Evolutionary conservation across 2,329 filamentous ascomycete species (phyloP).

Genomic region (Colletotrichum scovillei): DNA sequence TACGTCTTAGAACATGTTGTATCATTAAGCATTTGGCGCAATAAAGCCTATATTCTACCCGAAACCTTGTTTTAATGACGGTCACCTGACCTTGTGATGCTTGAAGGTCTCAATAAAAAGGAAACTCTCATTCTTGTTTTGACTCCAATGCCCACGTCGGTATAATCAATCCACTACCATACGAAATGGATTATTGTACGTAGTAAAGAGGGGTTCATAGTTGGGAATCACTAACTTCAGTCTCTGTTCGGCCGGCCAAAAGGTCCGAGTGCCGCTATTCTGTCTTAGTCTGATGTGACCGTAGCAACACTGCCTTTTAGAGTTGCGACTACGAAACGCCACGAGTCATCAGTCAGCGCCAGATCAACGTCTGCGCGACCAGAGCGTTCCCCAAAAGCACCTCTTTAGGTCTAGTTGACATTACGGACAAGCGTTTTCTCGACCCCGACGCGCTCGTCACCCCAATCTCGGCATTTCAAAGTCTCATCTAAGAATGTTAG

Average conservation of each 20-base stretch:
- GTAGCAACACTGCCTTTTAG: not conserved
- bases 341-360: conserved; percentile 3
- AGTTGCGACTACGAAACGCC: conserved; percentile 18
- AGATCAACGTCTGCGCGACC: not conserved
- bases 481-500: not conserved
- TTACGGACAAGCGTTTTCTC: not conserved
- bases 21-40: not conserved
- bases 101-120: not conserved
- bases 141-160: too few relatives aligned
- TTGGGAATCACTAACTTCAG: not conserved
- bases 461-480: not conserved
- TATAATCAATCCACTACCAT: too few relatives aligned
- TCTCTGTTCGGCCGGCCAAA: not conserved
- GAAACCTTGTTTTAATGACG: not conserved
- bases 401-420: not conserved
- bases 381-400: not conserved
- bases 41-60: not conserved
- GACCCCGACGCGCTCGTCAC: not conserved
- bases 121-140: too few relatives aligned
- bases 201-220: not conserved
- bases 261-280: not conserved
- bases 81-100: not conserved
- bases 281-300: not conserved
- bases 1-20: not conserved
- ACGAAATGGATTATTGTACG: not conserved